Evolutionary conservation across 2,329 filamentous ascomycete genomes (phyloP), one percentile per base, ranked within the genome.

Genomic region (Onygenales sp.): DNA sequence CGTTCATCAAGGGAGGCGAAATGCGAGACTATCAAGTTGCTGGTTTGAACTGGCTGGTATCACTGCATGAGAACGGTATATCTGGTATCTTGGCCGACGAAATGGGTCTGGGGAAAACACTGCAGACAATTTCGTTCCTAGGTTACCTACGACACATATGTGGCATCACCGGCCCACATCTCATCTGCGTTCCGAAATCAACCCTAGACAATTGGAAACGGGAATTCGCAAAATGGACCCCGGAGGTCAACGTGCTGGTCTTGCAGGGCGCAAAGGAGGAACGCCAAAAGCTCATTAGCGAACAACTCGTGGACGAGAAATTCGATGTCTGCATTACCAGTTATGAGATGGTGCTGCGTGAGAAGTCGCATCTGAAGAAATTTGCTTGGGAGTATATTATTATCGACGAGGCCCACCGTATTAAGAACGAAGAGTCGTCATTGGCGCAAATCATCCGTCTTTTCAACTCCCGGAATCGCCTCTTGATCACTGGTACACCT

Each of bases 341-440:
- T 69, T 98, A 98, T 73, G 93, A 98, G 70, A 97, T 98, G 92
- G 90, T 98, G 55, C 78, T 98, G 10, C 84, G 93, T 54, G 93
- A 98, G 67, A 97, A 98, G 74, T 78, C 87, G 1, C 89, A 95
- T 61, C 72, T 98, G 60, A 95, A 93, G 74, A 97, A 97, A 70
- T 95, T 98, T 68, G 91, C 93, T 0, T 98, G 93, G 93, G 92
- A 98, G 69, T 98, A 98, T 71, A 98, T 98, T 70, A 95, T 98
- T 61, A 95, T 98, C 59, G 93, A 98, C 64, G 93, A 98, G 73
- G 85, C 93, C 2, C 93, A 98, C 70, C 89, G 93, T 56, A 98
- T 98, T 80, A 98, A 98, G 77, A 98, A 98, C 71, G 93, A 98
- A 67, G 90, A 97, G 69, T 98, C 93, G 0, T 96, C 93, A 0